Evolutionary conservation across 2,329 filamentous ascomycete genomes (phyloP), one percentile per base, ranked within the genome.

Genomic region (Fusarium humuli): DNA sequence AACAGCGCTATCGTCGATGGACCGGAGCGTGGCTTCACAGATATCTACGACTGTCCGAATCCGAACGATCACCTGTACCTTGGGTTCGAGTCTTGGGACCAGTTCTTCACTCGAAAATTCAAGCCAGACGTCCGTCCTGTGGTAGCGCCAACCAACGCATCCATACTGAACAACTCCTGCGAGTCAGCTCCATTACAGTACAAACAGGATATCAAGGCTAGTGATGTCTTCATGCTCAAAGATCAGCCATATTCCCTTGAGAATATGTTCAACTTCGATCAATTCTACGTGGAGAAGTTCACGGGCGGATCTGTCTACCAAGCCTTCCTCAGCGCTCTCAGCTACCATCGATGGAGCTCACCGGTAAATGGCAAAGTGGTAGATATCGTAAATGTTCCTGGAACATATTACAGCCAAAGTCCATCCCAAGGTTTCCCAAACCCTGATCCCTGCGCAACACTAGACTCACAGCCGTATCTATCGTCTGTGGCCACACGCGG

Each of bases 311-410:
- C 88, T 0, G 81, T 92, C 4, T 92, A 91, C 74, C 90, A 92
- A 71, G 90, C 89, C 0, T 92, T 91, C 69, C 79, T 92, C 3
- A 88, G 84, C 16, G 85, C 88, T 0, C 78, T 90, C 29, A 88
- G 85, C 46, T 92, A 92, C 75, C 90, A 92, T 76, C 84, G 90
- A 22, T 92, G 90, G 90, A 87, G 91, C 74, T 79, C 87, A 0
- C 90, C 90, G 3, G 84, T 92, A 0, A 83, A 79, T 5, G 90
- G 90, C 1, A 87, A 76, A 3, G 79, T 92, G 11, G 79, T 59
- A 3, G 20, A 25, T 2, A 42, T 52, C 16, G 46, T 53, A 0
- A 6, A 30, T 0, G 46, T 65, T 2, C 13, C 60, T 1, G 62
- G 62, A 1, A 47, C 62, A 0, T 65, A 65, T 10, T 65, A 59